Evolutionary conservation across 306 rosid species (phyloP).

Genomic region (Quercus mongolica): DNA sequence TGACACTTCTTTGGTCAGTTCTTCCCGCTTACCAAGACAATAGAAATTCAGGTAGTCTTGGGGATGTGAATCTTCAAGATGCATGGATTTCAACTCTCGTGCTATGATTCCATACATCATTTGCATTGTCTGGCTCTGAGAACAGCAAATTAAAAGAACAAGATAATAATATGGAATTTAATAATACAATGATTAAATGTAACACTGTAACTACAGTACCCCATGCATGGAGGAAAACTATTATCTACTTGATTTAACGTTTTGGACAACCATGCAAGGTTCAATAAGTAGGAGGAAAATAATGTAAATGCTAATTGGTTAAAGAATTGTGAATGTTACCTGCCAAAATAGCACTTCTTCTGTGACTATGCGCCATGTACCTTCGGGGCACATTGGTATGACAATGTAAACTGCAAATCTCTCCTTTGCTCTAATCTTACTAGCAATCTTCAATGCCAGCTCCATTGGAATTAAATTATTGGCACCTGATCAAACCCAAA

Average conservation of each 20-base stretch:
- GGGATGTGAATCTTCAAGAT: constrained; percentile 49
- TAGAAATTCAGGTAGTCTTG: constrained; percentile 78
- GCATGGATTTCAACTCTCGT: constrained; percentile 51
- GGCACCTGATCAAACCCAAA: constrained; percentile 54
- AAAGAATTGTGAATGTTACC: constrained; percentile 34
- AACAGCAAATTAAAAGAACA: constrained; percentile 9
- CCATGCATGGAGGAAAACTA: not conserved
- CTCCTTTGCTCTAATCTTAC: constrained; percentile 76
- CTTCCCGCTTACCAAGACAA: constrained; percentile 83
- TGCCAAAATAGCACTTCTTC: constrained; percentile 79
- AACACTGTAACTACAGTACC: not conserved
- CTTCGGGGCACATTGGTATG: constrained; percentile 98
- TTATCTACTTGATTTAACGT: not conserved
- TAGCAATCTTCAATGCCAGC: constrained; percentile 83
- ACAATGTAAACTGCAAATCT: constrained; percentile 83
- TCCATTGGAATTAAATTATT: constrained; percentile 90
- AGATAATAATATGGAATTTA: not conserved
- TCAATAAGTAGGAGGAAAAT: not conserved
- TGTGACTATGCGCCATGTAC: constrained; percentile 76
- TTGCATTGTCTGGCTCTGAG: constrained; percentile 82
- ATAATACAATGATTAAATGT: not conserved
- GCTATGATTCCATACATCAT: constrained; percentile 80
- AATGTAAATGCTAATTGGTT: not conserved
- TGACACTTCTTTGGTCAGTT: constrained; percentile 19
- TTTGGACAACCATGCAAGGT: not conserved